Percentiles rank a stretch among this genome's conserved stretches.
These are phyloP conservation scores for Sugiyamaella qingdaonensis DNA, from an alignment of 805 yeast genomes.

Conservation along the genomic window DNA sequence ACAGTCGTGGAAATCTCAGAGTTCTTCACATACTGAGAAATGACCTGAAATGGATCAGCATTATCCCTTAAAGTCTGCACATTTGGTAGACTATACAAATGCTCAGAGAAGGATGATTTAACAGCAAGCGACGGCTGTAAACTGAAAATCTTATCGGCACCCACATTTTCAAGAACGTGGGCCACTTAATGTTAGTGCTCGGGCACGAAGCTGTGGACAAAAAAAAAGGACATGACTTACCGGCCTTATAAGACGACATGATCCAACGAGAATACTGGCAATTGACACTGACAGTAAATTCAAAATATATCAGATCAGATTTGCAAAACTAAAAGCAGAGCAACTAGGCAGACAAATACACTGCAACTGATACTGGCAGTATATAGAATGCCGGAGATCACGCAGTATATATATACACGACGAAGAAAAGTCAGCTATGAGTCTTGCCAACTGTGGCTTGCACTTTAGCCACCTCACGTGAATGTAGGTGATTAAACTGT, in stretches of 20 bases:
- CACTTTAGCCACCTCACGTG: constrained; percentile 2
- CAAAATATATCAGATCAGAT: neutral
- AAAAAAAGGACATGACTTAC: neutral
- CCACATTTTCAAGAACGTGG: constrained; percentile 26
- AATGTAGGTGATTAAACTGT: constrained; percentile 2
- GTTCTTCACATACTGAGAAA: constrained; percentile 34
- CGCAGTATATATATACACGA: neutral
- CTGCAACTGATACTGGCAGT: neutral
- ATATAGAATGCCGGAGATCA: neutral
- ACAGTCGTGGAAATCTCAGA: constrained; percentile 27
- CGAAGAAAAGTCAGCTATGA: neutral
- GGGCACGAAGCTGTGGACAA: neutral
- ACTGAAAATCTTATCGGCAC: constrained; percentile 38
- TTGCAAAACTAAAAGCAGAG: no score
- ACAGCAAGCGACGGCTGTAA: constrained; percentile 47
- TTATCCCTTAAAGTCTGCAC: constrained; percentile 34
- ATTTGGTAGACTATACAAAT: constrained; percentile 23
- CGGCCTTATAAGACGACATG: constrained; percentile 1
- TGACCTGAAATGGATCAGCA: constrained; percentile 51
- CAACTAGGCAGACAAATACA: neutral
- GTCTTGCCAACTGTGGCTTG: neutral
- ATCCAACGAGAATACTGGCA: neutral
- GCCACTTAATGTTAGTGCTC: constrained; percentile 29
- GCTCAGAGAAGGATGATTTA: constrained; percentile 32
- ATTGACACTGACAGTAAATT: neutral